Evolutionary conservation across 1,284 basidiomycete genomes (phyloP).

Genomic region (Wolfiporia cocos): DNA sequence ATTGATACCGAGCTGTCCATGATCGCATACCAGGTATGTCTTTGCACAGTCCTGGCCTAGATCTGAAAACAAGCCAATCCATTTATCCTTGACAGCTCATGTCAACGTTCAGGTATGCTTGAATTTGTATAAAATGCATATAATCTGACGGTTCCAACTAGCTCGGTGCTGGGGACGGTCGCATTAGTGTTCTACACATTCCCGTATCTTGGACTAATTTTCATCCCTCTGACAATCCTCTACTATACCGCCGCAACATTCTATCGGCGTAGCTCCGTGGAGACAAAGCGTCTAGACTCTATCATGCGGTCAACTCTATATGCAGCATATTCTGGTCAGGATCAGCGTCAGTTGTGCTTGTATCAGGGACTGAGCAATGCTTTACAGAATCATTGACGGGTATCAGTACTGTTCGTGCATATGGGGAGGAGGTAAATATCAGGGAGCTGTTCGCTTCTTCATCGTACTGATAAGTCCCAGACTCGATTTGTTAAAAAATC

Average conservation of each 20-base stretch:
- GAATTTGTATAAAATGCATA: too few species aligned
- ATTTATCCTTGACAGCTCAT: too few species aligned
- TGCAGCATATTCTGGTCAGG: constrained; percentile 39
- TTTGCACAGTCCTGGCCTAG: too few species aligned
- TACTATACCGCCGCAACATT: constrained; percentile 45
- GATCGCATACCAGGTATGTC: constrained; percentile 28
- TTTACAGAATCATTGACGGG: constrained; percentile 58
- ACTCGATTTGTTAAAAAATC: constrained; percentile 38
- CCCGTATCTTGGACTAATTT: constrained; percentile 56
- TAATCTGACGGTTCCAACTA: too few species aligned
- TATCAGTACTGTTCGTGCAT: constrained; percentile 59
- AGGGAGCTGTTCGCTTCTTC: too few species aligned
- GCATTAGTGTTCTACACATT: constrained; percentile 59
- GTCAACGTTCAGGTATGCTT: constrained; percentile 31
- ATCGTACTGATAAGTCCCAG: constrained; percentile 8
- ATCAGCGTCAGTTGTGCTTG: not conserved
- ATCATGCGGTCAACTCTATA: constrained; percentile 62
- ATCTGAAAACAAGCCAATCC: too few species aligned
- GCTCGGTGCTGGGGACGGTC: constrained; percentile 44
- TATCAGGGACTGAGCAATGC: constrained; percentile 33
- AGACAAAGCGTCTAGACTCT: constrained; percentile 68
- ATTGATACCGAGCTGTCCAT: constrained; percentile 45
- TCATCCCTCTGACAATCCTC: constrained; percentile 42
- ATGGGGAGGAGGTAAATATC: constrained; percentile 33
- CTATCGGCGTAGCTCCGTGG: constrained; percentile 53